A percentile compares a stretch with the other conserved stretches of the same genome.
These are phyloP conservation scores for Botrytis squamosa DNA, from an alignment of 2,329 filamentous ascomycete genomes.

Conservation along the genomic window DNA sequence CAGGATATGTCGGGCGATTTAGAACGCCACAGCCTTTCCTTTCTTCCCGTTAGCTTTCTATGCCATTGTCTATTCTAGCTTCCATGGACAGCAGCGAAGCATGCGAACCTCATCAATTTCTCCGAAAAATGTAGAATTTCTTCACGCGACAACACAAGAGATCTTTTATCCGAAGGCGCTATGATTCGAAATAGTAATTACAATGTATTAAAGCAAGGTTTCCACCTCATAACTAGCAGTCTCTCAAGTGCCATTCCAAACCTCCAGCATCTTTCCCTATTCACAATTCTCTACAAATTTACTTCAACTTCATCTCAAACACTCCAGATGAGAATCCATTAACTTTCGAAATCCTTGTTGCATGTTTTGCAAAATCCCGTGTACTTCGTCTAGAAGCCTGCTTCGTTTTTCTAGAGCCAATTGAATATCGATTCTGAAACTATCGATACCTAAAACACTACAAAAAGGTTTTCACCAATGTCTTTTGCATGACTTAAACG, in stretches of 20 bases:
- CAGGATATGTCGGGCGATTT: neutral
- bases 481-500: no score
- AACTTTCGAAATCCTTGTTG: neutral
- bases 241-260: neutral
- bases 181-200: neutral
- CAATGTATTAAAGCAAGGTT: neutral
- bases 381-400: neutral
- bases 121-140: neutral
- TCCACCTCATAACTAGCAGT: neutral
- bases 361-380: neutral
- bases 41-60: neutral
- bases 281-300: neutral
- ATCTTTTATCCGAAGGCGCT: neutral
- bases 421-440: neutral
- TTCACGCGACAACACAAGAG: neutral
- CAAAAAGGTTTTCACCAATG: neutral
- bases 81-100: neutral
- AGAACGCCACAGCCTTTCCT: neutral
- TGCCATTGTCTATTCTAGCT: neutral
- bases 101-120: neutral
- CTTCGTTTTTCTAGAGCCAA: fast-evolving
- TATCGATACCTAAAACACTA: neutral
- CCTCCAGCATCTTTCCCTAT: neutral
- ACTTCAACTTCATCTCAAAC: neutral
- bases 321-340: neutral